phyloP scores from a whole-genome alignment of 2,329 filamentous ascomycete species.

The Herpotrichia juniperi region DNA sequence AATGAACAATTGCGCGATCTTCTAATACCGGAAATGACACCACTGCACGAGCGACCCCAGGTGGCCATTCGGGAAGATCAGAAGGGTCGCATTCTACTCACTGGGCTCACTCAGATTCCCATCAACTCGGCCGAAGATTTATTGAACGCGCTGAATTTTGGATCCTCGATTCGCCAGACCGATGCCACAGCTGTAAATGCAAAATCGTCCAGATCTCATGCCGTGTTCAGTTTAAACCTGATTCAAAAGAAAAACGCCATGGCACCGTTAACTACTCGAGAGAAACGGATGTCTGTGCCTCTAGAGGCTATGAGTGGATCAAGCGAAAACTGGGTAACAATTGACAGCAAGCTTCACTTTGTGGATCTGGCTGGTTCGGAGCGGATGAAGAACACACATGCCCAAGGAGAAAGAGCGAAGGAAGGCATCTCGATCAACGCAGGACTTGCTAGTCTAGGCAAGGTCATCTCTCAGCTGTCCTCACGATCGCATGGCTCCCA shows the following conservation, averaged over 20 bases:
- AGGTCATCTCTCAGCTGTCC: constrained; percentile 97
- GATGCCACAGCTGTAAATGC: constrained; percentile 97
- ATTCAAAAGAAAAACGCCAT: constrained; percentile 77
- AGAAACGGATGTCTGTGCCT: constrained; percentile 88
- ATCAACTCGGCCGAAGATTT: constrained; percentile 93
- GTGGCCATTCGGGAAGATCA: constrained; percentile 95
- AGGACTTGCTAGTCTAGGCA: constrained; percentile 90
- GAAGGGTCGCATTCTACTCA: constrained; percentile 92
- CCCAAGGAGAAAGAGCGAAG: constrained; percentile 89
- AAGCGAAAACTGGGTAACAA: constrained; percentile 71
- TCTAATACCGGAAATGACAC: constrained; percentile 76
- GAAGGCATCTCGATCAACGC: constrained; percentile 99
- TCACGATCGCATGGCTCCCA: constrained; percentile 86
- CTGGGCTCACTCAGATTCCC: constrained; percentile 83
- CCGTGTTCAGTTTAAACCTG: constrained; percentile 94
- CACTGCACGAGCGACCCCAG: constrained; percentile 70
- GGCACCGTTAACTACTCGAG: constrained; percentile 59
- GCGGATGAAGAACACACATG: constrained; percentile 94
- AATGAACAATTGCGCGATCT: constrained; percentile 95
- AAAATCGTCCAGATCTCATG: constrained; percentile 95
- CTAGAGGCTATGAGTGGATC: constrained; percentile 74
- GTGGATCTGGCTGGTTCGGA: constrained; percentile 98
- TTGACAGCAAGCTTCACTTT: constrained; percentile 98
- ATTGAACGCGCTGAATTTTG: constrained; percentile 86
- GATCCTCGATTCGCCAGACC: constrained; percentile 92